Conservation (phyloP, 2,329 filamentous ascomycete species). For the Xylariomycetidae sp. region DNA sequence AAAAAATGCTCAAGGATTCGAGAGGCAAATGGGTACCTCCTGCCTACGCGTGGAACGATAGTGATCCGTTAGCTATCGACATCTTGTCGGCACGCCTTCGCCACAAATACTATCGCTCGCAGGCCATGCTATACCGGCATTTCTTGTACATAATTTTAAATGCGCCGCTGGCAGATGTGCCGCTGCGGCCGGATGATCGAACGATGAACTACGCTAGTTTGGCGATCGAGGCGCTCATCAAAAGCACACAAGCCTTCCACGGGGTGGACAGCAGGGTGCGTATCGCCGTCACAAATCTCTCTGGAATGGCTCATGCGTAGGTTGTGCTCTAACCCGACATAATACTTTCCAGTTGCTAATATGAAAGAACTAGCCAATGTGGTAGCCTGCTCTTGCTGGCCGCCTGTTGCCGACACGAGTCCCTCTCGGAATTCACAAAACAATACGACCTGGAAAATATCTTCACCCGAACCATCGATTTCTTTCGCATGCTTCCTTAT, state of each 20-base stretch:
- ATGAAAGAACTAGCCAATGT: slow-evolving; percentile 67
- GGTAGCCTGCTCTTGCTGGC: slow-evolving; percentile 90
- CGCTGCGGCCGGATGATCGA: neutral
- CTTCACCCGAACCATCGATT: slow-evolving; percentile 69
- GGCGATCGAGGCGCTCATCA: slow-evolving; percentile 71
- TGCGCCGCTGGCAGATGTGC: slow-evolving; percentile 14
- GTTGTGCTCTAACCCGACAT: slow-evolving; percentile 32
- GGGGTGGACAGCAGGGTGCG: slow-evolving; percentile 54
- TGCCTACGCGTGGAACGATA: slow-evolving; percentile 55
- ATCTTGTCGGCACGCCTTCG: slow-evolving; percentile 80
- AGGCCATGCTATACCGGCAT: slow-evolving; percentile 83
- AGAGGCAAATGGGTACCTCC: slow-evolving; percentile 43
- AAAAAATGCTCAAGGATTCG: slow-evolving; percentile 39
- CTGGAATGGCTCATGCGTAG: slow-evolving; percentile 94
- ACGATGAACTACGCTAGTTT: slow-evolving; percentile 44
- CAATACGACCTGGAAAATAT: slow-evolving; percentile 52
- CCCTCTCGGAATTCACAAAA: slow-evolving; percentile 55
- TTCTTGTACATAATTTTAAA: slow-evolving; percentile 59
- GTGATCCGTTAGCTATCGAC: slow-evolving; percentile 66
- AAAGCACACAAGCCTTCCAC: slow-evolving; percentile 81
- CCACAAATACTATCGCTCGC: slow-evolving; percentile 91
- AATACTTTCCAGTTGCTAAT: neutral
- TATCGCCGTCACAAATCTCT: slow-evolving; percentile 89
- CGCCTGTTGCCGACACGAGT: slow-evolving; percentile 67
- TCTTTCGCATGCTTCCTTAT: slow-evolving; percentile 65